Evolutionary conservation across 31 red algal species (phyloP), one percentile per base, ranked within the genome.

Genomic region (Bonnemaisonia californica): DNA sequence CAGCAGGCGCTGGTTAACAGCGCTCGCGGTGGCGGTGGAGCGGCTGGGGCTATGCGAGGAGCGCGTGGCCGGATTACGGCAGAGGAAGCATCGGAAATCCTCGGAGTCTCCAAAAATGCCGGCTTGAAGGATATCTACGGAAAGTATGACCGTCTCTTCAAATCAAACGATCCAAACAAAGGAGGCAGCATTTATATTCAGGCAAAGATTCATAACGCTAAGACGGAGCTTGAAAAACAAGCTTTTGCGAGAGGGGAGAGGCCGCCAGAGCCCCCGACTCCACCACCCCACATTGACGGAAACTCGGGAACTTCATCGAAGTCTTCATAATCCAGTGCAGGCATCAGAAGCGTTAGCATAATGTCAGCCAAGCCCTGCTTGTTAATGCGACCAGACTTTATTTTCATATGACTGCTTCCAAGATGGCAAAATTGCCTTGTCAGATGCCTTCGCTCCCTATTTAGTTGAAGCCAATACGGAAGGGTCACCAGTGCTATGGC

Each of bases 171-270:
- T 39, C 85, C 90, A 5, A 38, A 71, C 19, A 93, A 93, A 62
- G 96, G 96, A 29, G 96, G 96, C 0, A 92, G 87, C 48, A 71
- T 85, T 31, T 98, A 98, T 63, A 33, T 98, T 77, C 96, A 98
- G 76, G 90, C 90, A 42, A 98, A 98, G 79, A 80, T 98, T 70
- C 83, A 89, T 65, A 57, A 77, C 62, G 96, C 96, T 0, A 88
- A 86, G 55, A 18, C 66, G 34, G 79, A 88, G 54, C 79, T 98
- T 3, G 96, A 94, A 58, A 80, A 87, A 51, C 75, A 54, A 2
- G 93, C 93, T 24, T 22, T 88, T 11, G 75, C 70, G 57, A 55
- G 88, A 54, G 93, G 86, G 3, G 93, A 90, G 63, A 65, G 37
- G 27, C 79, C 74, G 2, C 59, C 80, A 33, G 33, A 42, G 37